These are phyloP conservation scores for Vigna angularis DNA, from an alignment of 306 rosid species.

Conservation along the genomic window DNA sequence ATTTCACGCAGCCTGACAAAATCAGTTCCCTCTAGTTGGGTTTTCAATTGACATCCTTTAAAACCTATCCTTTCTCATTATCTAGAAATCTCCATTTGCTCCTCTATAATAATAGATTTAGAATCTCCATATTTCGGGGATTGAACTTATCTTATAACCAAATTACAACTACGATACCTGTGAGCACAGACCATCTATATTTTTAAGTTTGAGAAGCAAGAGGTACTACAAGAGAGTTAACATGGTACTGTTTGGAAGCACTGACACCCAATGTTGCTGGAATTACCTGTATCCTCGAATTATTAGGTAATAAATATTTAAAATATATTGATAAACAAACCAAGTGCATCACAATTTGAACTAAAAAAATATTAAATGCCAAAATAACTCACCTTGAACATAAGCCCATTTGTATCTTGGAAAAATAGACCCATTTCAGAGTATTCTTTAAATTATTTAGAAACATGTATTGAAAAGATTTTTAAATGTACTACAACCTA, in stretches of 20 bases:
- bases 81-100: too few relatives aligned
- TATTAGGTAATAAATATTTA: constrained; percentile 28
- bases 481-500: constrained; percentile 18
- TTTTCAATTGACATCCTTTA: too few relatives aligned
- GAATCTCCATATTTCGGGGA: too few relatives aligned
- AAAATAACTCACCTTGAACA: constrained; percentile 72
- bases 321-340: constrained; percentile 10
- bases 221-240: constrained; percentile 95
- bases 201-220: neutral
- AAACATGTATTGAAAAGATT: constrained; percentile 3
- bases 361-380: neutral
- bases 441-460: constrained; percentile 26
- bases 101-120: too few relatives aligned
- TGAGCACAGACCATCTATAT: too few relatives aligned
- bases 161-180: too few relatives aligned
- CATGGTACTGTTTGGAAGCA: constrained; percentile 84
- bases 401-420: constrained; percentile 98
- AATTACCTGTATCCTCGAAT: constrained; percentile 63
- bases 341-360: constrained; percentile 36
- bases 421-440: constrained; percentile 89
- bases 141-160: too few relatives aligned
- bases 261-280: constrained; percentile 95
- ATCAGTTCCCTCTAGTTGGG: too few relatives aligned
- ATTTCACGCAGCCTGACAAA: too few relatives aligned
- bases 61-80: too few relatives aligned